phyloP scores from a whole-genome alignment of 352 stramenopile genomes.

The Phytophthora hybrid region DNA sequence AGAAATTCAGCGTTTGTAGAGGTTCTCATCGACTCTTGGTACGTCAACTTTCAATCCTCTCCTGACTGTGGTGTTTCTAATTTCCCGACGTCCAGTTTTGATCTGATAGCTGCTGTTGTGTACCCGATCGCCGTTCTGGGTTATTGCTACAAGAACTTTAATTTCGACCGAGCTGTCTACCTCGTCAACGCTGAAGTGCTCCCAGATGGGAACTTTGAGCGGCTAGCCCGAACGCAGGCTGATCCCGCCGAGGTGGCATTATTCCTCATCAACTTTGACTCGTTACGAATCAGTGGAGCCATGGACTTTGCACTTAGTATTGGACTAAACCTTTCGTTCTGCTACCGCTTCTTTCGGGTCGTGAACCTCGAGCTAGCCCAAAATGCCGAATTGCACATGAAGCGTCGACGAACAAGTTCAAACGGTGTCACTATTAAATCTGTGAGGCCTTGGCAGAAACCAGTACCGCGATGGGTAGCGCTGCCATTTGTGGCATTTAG shows the following conservation, averaged over 20 bases:
- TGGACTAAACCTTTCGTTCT: slow-evolving; percentile 46
- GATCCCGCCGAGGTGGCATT: slow-evolving; percentile 39
- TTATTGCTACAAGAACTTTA: slow-evolving; percentile 38
- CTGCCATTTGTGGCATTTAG: slow-evolving; percentile 20
- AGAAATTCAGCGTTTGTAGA: slow-evolving; percentile 37
- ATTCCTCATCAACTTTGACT: slow-evolving; percentile 46
- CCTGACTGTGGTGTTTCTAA: neutral
- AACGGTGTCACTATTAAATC: neutral
- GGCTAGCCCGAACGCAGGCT: slow-evolving; percentile 30
- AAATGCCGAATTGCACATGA: slow-evolving; percentile 6
- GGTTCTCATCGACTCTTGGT: slow-evolving; percentile 45
- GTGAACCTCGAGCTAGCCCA: slow-evolving; percentile 4
- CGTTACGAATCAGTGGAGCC: slow-evolving; percentile 33
- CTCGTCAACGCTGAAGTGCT: slow-evolving; percentile 35
- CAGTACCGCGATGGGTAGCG: slow-evolving; percentile 17
- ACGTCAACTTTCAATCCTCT: neutral
- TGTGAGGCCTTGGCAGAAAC: slow-evolving; percentile 13
- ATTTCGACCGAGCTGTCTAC: slow-evolving; percentile 37
- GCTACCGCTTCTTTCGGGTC: slow-evolving; percentile 42
- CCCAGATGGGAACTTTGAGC: slow-evolving; percentile 40
- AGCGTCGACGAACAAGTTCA: neutral
- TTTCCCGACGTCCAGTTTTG: slow-evolving; percentile 29
- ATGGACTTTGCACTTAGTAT: slow-evolving; percentile 47
- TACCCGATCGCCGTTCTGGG: slow-evolving; percentile 36
- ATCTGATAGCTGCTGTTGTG: slow-evolving; percentile 39